Base-by-base conservation (phyloP, 192 early-diverging fungal genomes). In the Coemansia sp. region DNA sequence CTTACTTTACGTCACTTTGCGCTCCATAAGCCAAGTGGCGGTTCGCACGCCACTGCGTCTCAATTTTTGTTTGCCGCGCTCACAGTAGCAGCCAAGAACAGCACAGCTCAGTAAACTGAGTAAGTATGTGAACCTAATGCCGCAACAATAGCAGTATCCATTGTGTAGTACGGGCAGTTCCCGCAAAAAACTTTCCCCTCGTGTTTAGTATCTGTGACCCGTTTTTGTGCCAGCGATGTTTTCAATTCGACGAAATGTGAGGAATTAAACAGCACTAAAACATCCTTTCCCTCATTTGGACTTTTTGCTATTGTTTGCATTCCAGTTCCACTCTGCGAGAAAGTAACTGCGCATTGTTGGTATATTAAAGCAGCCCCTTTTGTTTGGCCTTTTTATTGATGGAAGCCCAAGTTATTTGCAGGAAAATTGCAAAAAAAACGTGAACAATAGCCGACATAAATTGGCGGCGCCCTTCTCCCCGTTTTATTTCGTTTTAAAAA, bases 381-480 rank as follows among this genome's bases (percentile, higher is more conserved):
- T 57, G 37, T 57, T 19, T 56, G 55, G 10, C 38, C 5, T 5
- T 38, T 5, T 9, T 37, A 21, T 37, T 38, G 55, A n/a, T 25
- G 24, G n/a, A 14, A 17, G 53, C 25, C 53, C 23, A 15, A 35
- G 15, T 6, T 17, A 10, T 38, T 15, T 14, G 23, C 27, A 57
- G 35, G 12, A 32, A 55, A 55, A 25, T 17, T 55, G 29, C n/a
- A 27, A 32, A 12, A 21, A 61, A 61, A 50, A 1, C 25, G 7
- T 32, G 47, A 50, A 61, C 60, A 61, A 61, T 61, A 19, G n/a
- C 60, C 49, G 8, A 32, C 41, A 14, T 50, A 61, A 61, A 61
- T 19, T 50, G 60, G 60, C 47, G 60, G 60, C 60, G 60, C 48
- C 37, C 17, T 32, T 10, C 19, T 50, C 60, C 58, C 43, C 21